Evolutionary conservation across 1,139 yeast species (phyloP).

Genomic region (Hyphopichia fennica): DNA sequence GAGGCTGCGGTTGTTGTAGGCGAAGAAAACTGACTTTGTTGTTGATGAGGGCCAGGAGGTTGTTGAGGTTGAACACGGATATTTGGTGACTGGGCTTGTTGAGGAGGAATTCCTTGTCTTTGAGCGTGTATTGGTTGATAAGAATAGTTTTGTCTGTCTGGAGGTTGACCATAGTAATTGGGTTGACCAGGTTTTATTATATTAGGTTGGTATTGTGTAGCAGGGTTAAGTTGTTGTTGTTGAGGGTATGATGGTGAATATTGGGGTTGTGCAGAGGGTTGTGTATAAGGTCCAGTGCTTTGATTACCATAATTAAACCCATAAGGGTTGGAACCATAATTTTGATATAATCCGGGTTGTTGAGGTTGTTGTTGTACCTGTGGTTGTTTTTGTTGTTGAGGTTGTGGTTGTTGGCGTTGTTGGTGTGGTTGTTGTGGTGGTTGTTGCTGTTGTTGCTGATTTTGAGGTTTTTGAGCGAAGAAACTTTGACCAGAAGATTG

Average conservation of each 20-base stretch:
- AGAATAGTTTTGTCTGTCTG: constrained; percentile 1
- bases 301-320: neutral
- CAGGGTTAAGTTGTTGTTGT: neutral
- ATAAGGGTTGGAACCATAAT: neutral
- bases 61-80: constrained; percentile 3
- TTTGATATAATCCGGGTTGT: no score
- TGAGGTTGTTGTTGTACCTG: constrained; percentile 6
- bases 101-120: constrained; percentile 2
- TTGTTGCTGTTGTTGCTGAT: constrained; percentile 11
- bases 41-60: constrained; percentile 8
- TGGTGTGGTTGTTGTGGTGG: constrained; percentile 8
- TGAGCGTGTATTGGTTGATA: constrained; percentile 5
- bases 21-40: neutral
- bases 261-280: neutral
- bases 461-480: constrained; percentile 6
- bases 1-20: constrained; percentile 1
- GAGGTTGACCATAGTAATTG: constrained; percentile 1
- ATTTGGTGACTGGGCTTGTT: constrained; percentile 1
- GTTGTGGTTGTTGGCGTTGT: constrained; percentile 6
- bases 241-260: neutral
- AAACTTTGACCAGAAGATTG: constrained; percentile 2
- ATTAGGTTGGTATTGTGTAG: neutral
- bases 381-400: no score
- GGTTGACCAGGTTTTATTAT: neutral
- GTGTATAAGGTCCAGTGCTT: neutral